Evolutionary conservation across 805 yeast genomes (phyloP), one percentile per base, ranked within the genome.

Genomic region (Candida morakotiae): DNA sequence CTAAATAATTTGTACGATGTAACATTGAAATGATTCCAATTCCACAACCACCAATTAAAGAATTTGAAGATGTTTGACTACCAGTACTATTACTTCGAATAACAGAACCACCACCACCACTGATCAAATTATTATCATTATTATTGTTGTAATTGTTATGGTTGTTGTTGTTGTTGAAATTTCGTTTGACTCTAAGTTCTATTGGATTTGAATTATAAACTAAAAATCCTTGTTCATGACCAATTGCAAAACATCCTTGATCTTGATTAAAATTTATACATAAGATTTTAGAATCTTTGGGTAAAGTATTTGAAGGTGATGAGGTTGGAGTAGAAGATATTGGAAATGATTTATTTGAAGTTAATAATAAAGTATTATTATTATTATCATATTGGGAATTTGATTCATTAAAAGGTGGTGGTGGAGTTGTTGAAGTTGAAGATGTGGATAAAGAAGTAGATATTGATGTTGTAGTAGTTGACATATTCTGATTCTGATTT

Each of bases 201-300:
- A 89, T 71, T 3, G 98, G 98, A 53, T 87, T 89, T 3, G 95
- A 75, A 53, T 83, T 85, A 67, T 79, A 91, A 9, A 91, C 95
- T 37, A 79, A 64, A 56, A 91, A 88, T 13, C 98, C 97, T 31
- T 67, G 60, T 42, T 85, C 88, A 44, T 79, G 82, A 36, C 93
- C 85, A 18, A 86, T 69, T 14, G 95, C 86, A 62, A 91, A 88
- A 57, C 97, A 91, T 25, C 87, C 82, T 51, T 80, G 84, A 62
- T 89, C 96, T 60, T 87, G 95, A 60, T 91, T 91, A 69, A 87
- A 89, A 18, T 79, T 64, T 8, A 83, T 79, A 43, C 77, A 71
- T 15, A 81, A 64, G 19, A 55, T 47, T 3, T 44, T 37, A 8
- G 48, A 48, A 17, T 47, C 48, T 41, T 39, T 14, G 34, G 28